Evolutionary conservation across 192 early-diverging fungal species (phyloP), one percentile per base, ranked within the genome.

Genomic region (Coemansia biformis): DNA sequence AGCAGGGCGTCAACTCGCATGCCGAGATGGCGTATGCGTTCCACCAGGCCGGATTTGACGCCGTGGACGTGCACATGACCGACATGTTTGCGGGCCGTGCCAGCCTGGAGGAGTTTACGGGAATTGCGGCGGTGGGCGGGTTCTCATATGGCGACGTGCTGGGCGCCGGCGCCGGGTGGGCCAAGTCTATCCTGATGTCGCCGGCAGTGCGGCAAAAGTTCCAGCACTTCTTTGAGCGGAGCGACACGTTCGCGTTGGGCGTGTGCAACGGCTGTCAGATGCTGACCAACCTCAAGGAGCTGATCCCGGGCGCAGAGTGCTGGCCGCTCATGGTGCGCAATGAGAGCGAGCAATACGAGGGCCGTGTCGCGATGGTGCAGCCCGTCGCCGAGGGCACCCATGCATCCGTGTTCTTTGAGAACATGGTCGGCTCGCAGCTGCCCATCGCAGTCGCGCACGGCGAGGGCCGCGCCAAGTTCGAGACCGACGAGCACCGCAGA

Each of bases 261-360:
- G 88, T 98, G 37, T 99, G 97, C 79, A 99, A 98, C 64, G 97
- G 97, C 39, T 99, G 95, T 68, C 95, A 99, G 68, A 93, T 98
- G 86, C 60, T 99, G 36, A 80, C 86, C 10, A 86, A 88, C 40
- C 79, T 99, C 57, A 71, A 81, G 8, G 84, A 85, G 28, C 55
- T 96, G 53, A 92, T 98, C 46, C 90, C 92, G 21, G 75, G 69
- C n/a, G 79, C 92, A 0, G 75, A 82, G 16, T 51, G 75, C 43
- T 99, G 97, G 97, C 97, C 97, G 8, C 57, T 79, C 50, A 97
- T 99, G 73, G 81, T 87, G 43, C 79, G 82, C 48, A 99, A 99
- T 70, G 70, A 80, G 58, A 90, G 87, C 72, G 90, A 92, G 65
- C 91, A 94, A 76, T 99, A 93, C 72, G 97, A 99, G 70, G 89